phyloP scores from a whole-genome alignment of 768 basidiomycete genomes.

The Boletus coccyginus region DNA sequence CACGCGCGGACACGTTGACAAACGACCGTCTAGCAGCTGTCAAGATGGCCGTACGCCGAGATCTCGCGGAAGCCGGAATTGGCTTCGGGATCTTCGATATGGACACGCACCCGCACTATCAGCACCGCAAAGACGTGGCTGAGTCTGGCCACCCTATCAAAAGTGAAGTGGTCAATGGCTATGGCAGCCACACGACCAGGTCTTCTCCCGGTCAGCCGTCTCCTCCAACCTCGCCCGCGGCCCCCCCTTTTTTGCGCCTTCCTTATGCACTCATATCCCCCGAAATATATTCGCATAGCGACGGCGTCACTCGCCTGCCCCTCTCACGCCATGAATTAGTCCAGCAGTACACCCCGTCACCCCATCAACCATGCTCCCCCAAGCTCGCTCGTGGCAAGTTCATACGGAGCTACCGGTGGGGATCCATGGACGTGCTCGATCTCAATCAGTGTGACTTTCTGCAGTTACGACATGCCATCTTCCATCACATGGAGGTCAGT shows the following conservation, averaged over 20 bases:
- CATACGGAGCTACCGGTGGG: conserved; percentile 79
- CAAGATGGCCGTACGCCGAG: conserved; percentile 75
- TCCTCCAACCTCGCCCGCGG: conserved; percentile 66
- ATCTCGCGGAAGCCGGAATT: conserved; percentile 81
- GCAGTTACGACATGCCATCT: conserved; percentile 71
- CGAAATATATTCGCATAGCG: conserved; percentile 81
- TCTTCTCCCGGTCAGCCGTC: conserved; percentile 49
- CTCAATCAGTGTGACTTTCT: conserved; percentile 79
- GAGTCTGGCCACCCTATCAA: conserved; percentile 42
- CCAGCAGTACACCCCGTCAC: conserved; percentile 67
- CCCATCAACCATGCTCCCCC: conserved; percentile 37
- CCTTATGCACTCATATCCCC: conserved; percentile 87
- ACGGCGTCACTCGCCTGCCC: conserved; percentile 60
- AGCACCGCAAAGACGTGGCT: conserved; percentile 43
- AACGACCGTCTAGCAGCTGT: conserved; percentile 78
- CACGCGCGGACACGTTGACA: conserved; percentile 76
- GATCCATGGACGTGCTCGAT: conserved; percentile 76
- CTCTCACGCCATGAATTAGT: conserved; percentile 69
- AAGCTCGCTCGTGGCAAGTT: conserved; percentile 63
- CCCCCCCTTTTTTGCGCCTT: conserved; percentile 59
- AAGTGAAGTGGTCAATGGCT: conserved; percentile 54
- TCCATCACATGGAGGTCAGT: conserved; percentile 86
- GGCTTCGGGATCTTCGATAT: conserved; percentile 89
- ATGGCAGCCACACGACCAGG: conserved; percentile 49
- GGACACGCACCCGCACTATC: conserved; percentile 53